Evolutionary conservation across 2,329 filamentous ascomycete genomes (phyloP).

Genomic region (Sphaerulina vaccinii): DNA sequence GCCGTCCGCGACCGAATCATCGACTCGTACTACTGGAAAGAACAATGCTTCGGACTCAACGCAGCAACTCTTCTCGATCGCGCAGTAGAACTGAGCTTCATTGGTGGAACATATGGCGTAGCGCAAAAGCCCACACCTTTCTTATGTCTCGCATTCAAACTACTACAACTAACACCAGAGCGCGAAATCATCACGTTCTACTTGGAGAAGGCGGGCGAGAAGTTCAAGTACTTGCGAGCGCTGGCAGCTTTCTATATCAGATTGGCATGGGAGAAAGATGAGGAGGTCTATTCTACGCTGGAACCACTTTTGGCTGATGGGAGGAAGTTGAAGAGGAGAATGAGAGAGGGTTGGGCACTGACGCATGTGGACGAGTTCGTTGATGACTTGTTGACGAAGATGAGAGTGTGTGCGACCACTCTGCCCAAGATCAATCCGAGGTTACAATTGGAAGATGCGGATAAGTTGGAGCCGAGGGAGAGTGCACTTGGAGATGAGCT

Average conservation of each 20-base stretch:
- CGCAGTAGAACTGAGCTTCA: slow-evolving; percentile 76
- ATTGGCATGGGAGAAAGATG: slow-evolving; percentile 77
- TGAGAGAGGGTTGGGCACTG: slow-evolving; percentile 70
- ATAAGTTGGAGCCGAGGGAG: slow-evolving; percentile 78
- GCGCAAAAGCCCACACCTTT: slow-evolving; percentile 88
- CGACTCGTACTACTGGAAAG: slow-evolving; percentile 96
- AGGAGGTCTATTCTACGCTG: slow-evolving; percentile 74
- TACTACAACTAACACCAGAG: slow-evolving; percentile 81
- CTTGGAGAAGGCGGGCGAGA: slow-evolving; percentile 69
- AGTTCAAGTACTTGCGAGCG: slow-evolving; percentile 77
- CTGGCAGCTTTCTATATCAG: slow-evolving; percentile 92
- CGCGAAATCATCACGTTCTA: slow-evolving; percentile 79
- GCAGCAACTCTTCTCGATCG: slow-evolving; percentile 78
- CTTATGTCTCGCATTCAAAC: slow-evolving; percentile 89
- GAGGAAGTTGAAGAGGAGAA: slow-evolving; percentile 77
- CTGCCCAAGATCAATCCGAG: slow-evolving; percentile 87
- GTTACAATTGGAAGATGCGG: slow-evolving; percentile 81
- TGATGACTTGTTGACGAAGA: slow-evolving; percentile 85
- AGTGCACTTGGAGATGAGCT: slow-evolving; percentile 77
- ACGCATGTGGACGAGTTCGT: slow-evolving; percentile 90
- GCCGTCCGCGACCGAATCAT: slow-evolving; percentile 92
- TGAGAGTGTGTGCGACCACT: slow-evolving; percentile 85
- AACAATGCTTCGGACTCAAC: slow-evolving; percentile 96
- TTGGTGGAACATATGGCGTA: slow-evolving; percentile 84
- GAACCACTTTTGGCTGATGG: slow-evolving; percentile 81